These are phyloP conservation scores for Acidiella bohemica DNA, from an alignment of 495 filamentous ascomycete species.

Conservation along the genomic window DNA sequence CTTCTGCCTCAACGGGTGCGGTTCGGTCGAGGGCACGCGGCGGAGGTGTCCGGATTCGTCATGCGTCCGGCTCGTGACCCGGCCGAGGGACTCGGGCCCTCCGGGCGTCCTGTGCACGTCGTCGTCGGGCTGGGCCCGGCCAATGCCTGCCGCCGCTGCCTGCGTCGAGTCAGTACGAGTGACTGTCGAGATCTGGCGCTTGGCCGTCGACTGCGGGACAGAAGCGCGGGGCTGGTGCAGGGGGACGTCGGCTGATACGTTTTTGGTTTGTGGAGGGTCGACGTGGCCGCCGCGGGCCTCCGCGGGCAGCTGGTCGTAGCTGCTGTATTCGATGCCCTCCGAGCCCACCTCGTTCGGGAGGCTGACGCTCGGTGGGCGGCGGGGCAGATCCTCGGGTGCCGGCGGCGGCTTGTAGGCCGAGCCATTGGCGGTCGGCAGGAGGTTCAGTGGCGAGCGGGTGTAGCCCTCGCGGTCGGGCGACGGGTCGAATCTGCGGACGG, in stretches of 20 bases:
- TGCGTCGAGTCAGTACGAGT: slow-evolving; percentile 79
- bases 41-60: slow-evolving; percentile 5
- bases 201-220: slow-evolving; percentile 60
- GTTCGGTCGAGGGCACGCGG: slow-evolving; percentile 11
- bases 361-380: slow-evolving; percentile 54
- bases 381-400: slow-evolving; percentile 40
- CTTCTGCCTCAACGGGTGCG: slow-evolving; percentile 29
- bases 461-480: slow-evolving; percentile 68
- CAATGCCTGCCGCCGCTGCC: slow-evolving; percentile 70
- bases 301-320: slow-evolving; percentile 34
- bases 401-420: slow-evolving; percentile 30
- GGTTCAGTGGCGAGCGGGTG: slow-evolving; percentile 76
- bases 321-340: slow-evolving; percentile 79
- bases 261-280: slow-evolving; percentile 47
- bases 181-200: slow-evolving; percentile 62
- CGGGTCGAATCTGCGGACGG: slow-evolving; percentile 51
- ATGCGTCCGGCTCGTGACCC: slow-evolving; percentile 9
- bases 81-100: slow-evolving; percentile 27
- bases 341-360: slow-evolving; percentile 74
- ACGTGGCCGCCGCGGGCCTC: slow-evolving; percentile 10
- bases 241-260: slow-evolving; percentile 65
- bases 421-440: slow-evolving; percentile 38
- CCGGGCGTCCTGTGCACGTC: slow-evolving; percentile 30
- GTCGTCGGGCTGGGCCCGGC: slow-evolving; percentile 52
- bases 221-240: slow-evolving; percentile 87